phyloP scores from a whole-genome alignment of 2,329 filamentous ascomycete species.

The Seiridium cupressi region DNA sequence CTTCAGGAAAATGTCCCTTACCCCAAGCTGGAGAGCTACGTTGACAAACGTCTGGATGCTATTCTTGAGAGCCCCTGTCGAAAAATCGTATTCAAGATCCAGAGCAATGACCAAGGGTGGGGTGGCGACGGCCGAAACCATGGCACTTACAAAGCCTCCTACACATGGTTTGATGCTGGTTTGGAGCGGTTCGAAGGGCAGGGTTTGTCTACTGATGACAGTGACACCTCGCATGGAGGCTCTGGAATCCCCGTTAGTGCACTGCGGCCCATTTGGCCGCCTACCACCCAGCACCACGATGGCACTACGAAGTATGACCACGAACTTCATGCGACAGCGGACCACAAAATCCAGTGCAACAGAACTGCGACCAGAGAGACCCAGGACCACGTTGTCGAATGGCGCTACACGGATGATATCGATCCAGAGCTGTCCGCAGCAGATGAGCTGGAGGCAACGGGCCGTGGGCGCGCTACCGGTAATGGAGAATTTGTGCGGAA shows the following conservation, averaged over 20 bases:
- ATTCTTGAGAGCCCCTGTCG: slow-evolving; percentile 48
- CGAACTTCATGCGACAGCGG: slow-evolving; percentile 28
- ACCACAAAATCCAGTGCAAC: slow-evolving; percentile 49
- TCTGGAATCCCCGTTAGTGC: slow-evolving; percentile 20
- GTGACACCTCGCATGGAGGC: slow-evolving; percentile 1
- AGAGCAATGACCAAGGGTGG: slow-evolving; percentile 60
- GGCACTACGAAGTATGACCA: slow-evolving; percentile 31
- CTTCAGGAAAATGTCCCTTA: slow-evolving; percentile 28
- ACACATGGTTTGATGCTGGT: slow-evolving; percentile 64
- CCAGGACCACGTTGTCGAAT: slow-evolving; percentile 47
- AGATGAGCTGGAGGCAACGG: slow-evolving; percentile 35
- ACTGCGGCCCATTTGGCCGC: slow-evolving; percentile 28
- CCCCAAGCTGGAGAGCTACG: slow-evolving; percentile 33
- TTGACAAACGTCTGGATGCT: slow-evolving; percentile 35
- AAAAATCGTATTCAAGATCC: slow-evolving; percentile 60
- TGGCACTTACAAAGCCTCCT: slow-evolving; percentile 47
- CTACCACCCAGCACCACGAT: slow-evolving; percentile 6
- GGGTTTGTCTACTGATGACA: slow-evolving; percentile 18
- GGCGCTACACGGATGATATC: slow-evolving; percentile 50
- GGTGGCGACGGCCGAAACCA: slow-evolving; percentile 28
- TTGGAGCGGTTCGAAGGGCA: slow-evolving; percentile 52
- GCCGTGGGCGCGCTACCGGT: slow-evolving; percentile 49
- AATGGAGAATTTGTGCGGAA: slow-evolving; percentile 55
- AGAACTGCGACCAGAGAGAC: slow-evolving; percentile 30
- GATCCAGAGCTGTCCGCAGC: slow-evolving; percentile 39